A percentile compares a stretch with the other conserved stretches of the same genome.
Conservation (phyloP, 371 early-diverging fungal species). For the Lichtheimia ramosa region DNA sequence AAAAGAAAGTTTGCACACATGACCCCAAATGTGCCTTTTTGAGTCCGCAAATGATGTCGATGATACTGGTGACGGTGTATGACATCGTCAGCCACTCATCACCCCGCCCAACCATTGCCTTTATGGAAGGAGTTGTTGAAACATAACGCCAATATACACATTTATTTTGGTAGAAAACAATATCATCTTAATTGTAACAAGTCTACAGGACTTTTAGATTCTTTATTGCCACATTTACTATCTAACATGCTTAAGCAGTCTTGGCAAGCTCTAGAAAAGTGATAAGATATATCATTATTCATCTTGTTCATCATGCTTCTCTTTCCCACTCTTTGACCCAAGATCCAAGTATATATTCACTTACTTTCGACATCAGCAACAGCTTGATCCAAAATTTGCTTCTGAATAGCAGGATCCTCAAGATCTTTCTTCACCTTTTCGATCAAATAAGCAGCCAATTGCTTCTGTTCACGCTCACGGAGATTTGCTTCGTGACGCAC, state of each 20-base stretch:
- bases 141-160: no score
- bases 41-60: no score
- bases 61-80: no score
- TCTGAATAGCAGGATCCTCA: slow-evolving; percentile 74
- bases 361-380: slow-evolving; percentile 56
- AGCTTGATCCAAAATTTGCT: slow-evolving; percentile 59
- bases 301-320: not conserved
- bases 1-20: no score
- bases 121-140: no score
- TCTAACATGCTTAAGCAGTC: slow-evolving; percentile 11
- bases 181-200: no score
- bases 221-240: no score
- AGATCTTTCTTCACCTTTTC: slow-evolving; percentile 81
- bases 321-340: not conserved
- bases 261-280: slow-evolving; percentile 14
- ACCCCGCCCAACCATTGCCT: no score
- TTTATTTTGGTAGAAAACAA: no score
- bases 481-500: slow-evolving; percentile 93
- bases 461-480: slow-evolving; percentile 93
- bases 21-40: no score
- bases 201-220: no score
- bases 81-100: no score
- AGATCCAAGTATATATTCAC: not conserved
- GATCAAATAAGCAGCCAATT: slow-evolving; percentile 84
- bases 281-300: not conserved